Evolutionary conservation across 371 early-diverging fungal genomes (phyloP).

Genomic region (Rhizopus delemar): DNA sequence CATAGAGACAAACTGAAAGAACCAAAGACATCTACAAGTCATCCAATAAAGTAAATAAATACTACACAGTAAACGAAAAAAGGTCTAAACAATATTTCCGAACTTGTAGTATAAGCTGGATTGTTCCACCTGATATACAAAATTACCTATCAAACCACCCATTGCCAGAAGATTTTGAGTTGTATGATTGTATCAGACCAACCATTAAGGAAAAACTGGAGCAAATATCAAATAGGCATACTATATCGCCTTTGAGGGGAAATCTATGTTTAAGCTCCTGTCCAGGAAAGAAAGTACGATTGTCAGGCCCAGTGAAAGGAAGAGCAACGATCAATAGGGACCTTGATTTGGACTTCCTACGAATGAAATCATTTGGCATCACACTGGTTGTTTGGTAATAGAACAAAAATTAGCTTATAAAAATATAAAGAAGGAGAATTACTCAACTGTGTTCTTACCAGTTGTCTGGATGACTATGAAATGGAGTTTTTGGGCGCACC

Average conservation of each 20-base stretch:
- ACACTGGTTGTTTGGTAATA: slow-evolving; percentile 71
- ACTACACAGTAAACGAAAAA: background rate
- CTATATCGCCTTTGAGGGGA: slow-evolving; percentile 29
- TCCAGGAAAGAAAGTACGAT: slow-evolving; percentile 83
- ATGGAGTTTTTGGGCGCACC: slow-evolving; percentile 71
- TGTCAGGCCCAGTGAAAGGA: slow-evolving; percentile 76
- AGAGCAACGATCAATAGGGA: slow-evolving; percentile 76
- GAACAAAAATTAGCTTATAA: slow-evolving; percentile 1
- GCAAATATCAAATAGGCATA: background rate
- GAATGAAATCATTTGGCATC: slow-evolving; percentile 63
- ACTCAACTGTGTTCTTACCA: slow-evolving; percentile 23
- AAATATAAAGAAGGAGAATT: background rate
- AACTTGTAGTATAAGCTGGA: slow-evolving; percentile 54
- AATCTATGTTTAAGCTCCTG: slow-evolving; percentile 77
- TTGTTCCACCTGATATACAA: slow-evolving; percentile 51
- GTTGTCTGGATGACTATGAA: slow-evolving; percentile 75
- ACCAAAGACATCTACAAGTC: slow-evolving; percentile 55
- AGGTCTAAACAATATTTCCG: background rate
- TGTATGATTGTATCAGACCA: slow-evolving; percentile 46
- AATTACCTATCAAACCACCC: slow-evolving; percentile 29
- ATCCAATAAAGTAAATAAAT: slow-evolving; percentile 54
- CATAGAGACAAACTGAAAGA: slow-evolving; percentile 1
- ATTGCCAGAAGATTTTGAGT: slow-evolving; percentile 39
- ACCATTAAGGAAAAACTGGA: slow-evolving; percentile 14
- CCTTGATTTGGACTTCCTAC: slow-evolving; percentile 69